Evolutionary conservation across 2,329 filamentous ascomycete species (phyloP), one percentile per base, ranked within the genome.

Genomic region (Pseudogymnoascus sp.): DNA sequence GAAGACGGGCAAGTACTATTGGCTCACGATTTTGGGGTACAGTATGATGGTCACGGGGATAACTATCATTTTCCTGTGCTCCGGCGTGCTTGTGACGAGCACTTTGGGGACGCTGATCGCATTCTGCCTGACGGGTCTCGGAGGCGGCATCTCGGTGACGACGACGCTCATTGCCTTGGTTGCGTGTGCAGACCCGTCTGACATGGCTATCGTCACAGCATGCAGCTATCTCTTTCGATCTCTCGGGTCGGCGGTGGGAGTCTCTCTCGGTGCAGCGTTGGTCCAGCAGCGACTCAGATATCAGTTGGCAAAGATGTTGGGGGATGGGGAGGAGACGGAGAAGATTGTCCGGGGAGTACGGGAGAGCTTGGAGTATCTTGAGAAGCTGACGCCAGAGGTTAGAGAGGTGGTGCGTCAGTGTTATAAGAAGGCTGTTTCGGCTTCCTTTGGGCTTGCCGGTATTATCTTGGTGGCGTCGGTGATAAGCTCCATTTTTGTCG

Each of bases 221-320:
- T 91, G 89, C 73, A 89, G 86, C 19, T 93, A 93, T 75, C 83
- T 93, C 24, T 93, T 93, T 79, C 86, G 90, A 40, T 88, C 87
- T 1, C 79, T 93, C 0, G 90, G 89, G 10, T 79, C 92, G 62
- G 88, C 87, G n/a, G 77, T 90, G 63, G 83, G 84, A 60, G 85
- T 85, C 2, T 86, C 84, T 1, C 72, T 89, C 62, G 79, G 81
- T 31, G 81, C 89, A 1, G 89, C 89, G 1, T 81, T 90, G 6
- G 82, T 91, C 53, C 91, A 93, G 71, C 85, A 89, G 70, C 79
- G 81, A 2, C 78, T 93, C 19, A 79, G 88, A 14, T 77, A 76
- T 2, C 78, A 82, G 56, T 78, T 93, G 3, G 77, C 78, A 2
- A 70, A 73, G 1, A 78, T 79, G 2, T 76, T 92, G 56, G 75